A percentile compares a stretch with the other conserved stretches of the same genome.
phyloP scores from a whole-genome alignment of 176 grass and related monocot genomes.

The Rhynchospora pubera region DNA sequence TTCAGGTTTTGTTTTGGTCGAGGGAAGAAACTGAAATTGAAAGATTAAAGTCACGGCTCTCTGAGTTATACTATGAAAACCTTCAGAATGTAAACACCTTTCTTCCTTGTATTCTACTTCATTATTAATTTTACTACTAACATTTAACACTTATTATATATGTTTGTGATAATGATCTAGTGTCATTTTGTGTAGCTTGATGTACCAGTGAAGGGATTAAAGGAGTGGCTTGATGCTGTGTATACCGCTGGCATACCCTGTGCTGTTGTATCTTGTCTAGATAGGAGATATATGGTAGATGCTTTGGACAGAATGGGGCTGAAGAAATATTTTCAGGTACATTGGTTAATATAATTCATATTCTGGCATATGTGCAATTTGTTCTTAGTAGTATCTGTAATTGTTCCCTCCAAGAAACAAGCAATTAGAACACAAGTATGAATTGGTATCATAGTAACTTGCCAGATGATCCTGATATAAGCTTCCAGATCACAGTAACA shows the following conservation, averaged over 20 bases:
- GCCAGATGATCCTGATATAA: not conserved
- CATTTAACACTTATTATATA: not conserved
- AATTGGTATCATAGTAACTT: not conserved
- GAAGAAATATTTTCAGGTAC: conserved; percentile 74
- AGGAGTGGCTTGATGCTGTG: conserved; percentile 88
- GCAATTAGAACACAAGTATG: not conserved
- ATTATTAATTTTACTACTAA: not conserved
- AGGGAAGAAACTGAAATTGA: conserved; percentile 69
- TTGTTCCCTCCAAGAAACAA: not conserved
- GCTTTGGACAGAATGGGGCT: conserved; percentile 70
- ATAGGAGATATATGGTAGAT: conserved; percentile 73
- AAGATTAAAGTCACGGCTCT: conserved; percentile 70
- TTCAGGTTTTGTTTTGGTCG: conserved; percentile 76
- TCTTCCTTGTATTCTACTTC: not conserved
- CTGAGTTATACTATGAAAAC: conserved; percentile 73
- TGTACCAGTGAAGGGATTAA: conserved; percentile 65
- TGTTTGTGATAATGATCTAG: conserved; percentile 4
- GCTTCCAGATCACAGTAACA: not conserved
- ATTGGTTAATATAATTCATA: conserved; percentile 14
- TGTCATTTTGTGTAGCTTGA: conserved; percentile 48
- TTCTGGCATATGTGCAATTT: not conserved
- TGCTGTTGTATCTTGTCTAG: conserved; percentile 73
- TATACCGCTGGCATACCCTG: conserved; percentile 80
- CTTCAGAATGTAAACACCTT: conserved; percentile 55
- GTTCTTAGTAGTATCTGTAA: not conserved